These are phyloP conservation scores for Blastobotrys malaysiensis DNA, from an alignment of 1,139 yeast species.

Conservation along the genomic window DNA sequence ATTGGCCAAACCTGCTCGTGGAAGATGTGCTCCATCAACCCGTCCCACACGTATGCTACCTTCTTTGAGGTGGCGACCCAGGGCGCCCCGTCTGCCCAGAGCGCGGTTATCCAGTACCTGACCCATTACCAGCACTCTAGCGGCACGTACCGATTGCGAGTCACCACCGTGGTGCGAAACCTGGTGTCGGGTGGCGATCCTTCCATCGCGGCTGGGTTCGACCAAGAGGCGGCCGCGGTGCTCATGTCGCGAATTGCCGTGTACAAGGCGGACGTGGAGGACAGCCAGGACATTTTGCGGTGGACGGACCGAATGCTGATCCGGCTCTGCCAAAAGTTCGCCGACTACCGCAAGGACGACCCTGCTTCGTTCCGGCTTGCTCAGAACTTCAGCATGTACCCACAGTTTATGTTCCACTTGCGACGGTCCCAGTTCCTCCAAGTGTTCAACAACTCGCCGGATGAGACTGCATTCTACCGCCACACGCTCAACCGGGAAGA, in stretches of 20 bases:
- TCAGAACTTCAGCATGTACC: slow-evolving; percentile 77
- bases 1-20: slow-evolving; percentile 88
- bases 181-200: slow-evolving; percentile 49
- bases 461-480: slow-evolving; percentile 96
- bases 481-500: slow-evolving; percentile 90
- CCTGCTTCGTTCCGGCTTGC: slow-evolving; percentile 73
- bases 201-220: slow-evolving; percentile 62
- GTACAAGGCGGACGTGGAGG: slow-evolving; percentile 75
- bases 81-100: slow-evolving; percentile 52
- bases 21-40: slow-evolving; percentile 79
- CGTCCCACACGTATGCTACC: slow-evolving; percentile 81
- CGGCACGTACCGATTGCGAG: slow-evolving; percentile 72
- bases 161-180: slow-evolving; percentile 77
- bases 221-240: slow-evolving; percentile 98
- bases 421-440: slow-evolving; percentile 96
- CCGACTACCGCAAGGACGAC: slow-evolving; percentile 76
- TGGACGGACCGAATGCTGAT: slow-evolving; percentile 84
- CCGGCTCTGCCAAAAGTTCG: slow-evolving; percentile 80
- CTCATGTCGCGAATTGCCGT: slow-evolving; percentile 92
- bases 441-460: slow-evolving; percentile 96
- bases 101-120: slow-evolving; percentile 65
- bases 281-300: slow-evolving; percentile 64
- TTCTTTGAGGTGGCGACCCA: slow-evolving; percentile 69
- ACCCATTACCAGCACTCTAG: slow-evolving; percentile 68
- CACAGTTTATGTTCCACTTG: slow-evolving; percentile 92